phyloP scores from a whole-genome alignment of 768 basidiomycete species.

The Leccinum barrowsii region DNA sequence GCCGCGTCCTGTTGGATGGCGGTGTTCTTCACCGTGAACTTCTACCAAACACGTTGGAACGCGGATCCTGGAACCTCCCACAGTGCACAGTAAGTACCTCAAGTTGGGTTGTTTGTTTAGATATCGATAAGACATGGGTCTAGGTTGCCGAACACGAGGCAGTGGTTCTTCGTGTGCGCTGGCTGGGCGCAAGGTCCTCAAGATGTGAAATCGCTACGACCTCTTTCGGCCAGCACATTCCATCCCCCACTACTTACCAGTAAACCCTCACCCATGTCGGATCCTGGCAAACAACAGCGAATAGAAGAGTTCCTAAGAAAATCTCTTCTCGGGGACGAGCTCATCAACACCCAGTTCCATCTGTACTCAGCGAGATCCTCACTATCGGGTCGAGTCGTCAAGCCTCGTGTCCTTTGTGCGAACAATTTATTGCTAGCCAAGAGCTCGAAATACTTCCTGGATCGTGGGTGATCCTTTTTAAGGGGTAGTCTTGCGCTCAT shows the following conservation, averaged over 20 bases:
- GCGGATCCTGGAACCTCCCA: neutral
- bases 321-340: slow-evolving; percentile 25
- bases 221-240: neutral
- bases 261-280: slow-evolving; percentile 6
- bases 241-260: neutral
- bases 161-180: neutral
- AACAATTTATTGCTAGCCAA: slow-evolving; percentile 27
- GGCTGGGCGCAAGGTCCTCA: neutral
- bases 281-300: slow-evolving; percentile 7
- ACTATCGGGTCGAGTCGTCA: slow-evolving; percentile 4
- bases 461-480: slow-evolving; percentile 13
- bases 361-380: slow-evolving; percentile 23
- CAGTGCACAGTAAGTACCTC: neutral
- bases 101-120: neutral
- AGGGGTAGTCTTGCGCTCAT: neutral
- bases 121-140: neutral
- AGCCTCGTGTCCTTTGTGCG: slow-evolving; percentile 24
- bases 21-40: neutral
- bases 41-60: neutral
- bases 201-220: neutral
- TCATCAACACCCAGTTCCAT: slow-evolving; percentile 32
- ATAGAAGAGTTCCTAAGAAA: slow-evolving; percentile 22
- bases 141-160: neutral
- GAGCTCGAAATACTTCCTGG: slow-evolving; percentile 28
- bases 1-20: neutral